Evolutionary conservation across 192 early-diverging fungal species (phyloP).

Genomic region (Phlyctochytrium arcticum): DNA sequence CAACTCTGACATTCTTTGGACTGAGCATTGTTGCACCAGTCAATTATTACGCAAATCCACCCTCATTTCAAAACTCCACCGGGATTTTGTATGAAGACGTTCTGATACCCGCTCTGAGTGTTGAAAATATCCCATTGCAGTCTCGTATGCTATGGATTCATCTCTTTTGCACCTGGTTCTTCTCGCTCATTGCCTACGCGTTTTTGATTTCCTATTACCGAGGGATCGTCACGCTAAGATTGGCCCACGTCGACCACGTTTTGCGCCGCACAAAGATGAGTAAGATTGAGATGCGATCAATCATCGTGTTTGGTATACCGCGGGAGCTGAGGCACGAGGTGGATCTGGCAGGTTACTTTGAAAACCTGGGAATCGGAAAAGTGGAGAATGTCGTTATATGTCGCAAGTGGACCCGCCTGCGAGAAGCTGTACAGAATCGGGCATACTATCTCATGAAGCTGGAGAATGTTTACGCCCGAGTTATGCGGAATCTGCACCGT

Average conservation of each 20-base stretch:
- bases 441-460: conserved; percentile 37
- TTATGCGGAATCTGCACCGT: conserved; percentile 11
- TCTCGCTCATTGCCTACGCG: conserved; percentile 41
- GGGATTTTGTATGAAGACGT: conserved; percentile 25
- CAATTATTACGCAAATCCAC: conserved; percentile 48
- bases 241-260: conserved; percentile 39
- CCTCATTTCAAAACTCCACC: conserved; percentile 16
- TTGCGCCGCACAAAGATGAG: conserved; percentile 36
- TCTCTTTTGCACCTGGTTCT: conserved; percentile 49
- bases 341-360: conserved; percentile 47
- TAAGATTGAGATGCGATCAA: conserved; percentile 50
- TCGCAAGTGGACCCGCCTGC: conserved; percentile 49
- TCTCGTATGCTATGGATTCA: conserved; percentile 39
- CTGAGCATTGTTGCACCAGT: conserved; percentile 41
- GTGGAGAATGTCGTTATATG: conserved; percentile 56
- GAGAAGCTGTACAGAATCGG: conserved; percentile 40
- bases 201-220: conserved; percentile 50
- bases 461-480: conserved; percentile 36
- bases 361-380: conserved; percentile 42
- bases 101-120: conserved; percentile 26
- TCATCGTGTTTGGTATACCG: conserved; percentile 52
- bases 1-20: conserved; percentile 38
- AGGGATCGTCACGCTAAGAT: conserved; percentile 38
- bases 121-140: conserved; percentile 46
- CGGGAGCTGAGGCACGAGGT: conserved; percentile 47